Base-by-base conservation (phyloP, 257 asterid species). In the Solanum lycopersicoides region DNA sequence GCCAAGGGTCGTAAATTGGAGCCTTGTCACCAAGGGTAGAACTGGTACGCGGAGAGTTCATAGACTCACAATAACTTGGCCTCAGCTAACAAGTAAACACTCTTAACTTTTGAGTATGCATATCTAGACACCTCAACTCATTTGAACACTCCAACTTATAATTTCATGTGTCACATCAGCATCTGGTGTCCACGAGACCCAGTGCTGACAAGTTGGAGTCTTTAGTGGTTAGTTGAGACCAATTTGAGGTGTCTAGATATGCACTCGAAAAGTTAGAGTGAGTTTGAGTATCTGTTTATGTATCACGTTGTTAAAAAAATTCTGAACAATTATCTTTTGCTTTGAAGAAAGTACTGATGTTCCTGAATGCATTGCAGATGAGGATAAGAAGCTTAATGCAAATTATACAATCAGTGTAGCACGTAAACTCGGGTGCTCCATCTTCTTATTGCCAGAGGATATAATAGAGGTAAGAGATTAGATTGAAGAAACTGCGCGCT, bases 1-100 rank as follows among this genome's bases (percentile, higher is more conserved):
- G 91, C 95, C 98, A 45, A 94, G 98, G 87, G 99, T 95, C 11
- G 98, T 96, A 25, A 96, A 95, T 89, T 95, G 98, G 98, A 92
- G 96, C 94, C 94, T 96, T 21, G 98, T 96, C 44, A 96, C 99
- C 42, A 94, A 89, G 82, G 99, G 98, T 3, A 95, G 91, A 91
- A 94, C 95, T n/a, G 98, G 99, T 94, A 92, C 5, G n/a, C 9
- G 6, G 44, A 75, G 56, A 75, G 47, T 73, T 39, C 28, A 12
- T 75, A 73, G 16, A 75, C 28, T 23, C 83, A 44, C 4, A 1
- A 16, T n/a, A 65, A 65, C 18, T 65, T 59, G 34, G 34, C 34
- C 16, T 65, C 14, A 65, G 34, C 34, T n/a, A 8, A 12, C 34
- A 65, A 65, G 72, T 65, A 65, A 65, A n/a, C 32, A n/a, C 28